Evolutionary conservation across 1,139 yeast genomes (phyloP), one percentile per base, ranked within the genome.

Genomic region (Protomyces macrosporus): DNA sequence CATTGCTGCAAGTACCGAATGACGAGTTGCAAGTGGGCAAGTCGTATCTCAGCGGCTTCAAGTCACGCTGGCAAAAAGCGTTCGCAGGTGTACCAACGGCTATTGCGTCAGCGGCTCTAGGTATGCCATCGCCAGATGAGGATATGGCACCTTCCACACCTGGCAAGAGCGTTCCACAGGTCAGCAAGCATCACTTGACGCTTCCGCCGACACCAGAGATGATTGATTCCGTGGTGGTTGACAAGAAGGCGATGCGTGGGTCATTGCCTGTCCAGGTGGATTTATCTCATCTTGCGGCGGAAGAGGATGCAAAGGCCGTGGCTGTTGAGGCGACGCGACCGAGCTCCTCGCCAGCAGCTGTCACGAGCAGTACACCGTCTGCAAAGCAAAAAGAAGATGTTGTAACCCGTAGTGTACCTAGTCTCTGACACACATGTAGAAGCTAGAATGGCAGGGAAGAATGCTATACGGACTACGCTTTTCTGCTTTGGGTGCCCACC

Each of bases 51-150:
- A 39, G 56, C 34, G 62, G 62, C 55, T 40, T 58, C 62, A 58
- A 58, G 52, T 50, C 62, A 14, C 62, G 62, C 42, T 51, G 40
- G 55, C 53, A 45, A 35, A 50, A 51, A 33, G 56, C 62, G 6
- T 58, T 58, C 40, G 45, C 52, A 2, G 37, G 50, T 0, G 34
- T 34, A 1, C 35, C 56, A 9, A n/a, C 35, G 7, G 4, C 37
- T 3, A 12, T 1, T 32, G 16, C 48, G 9, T 12, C 42, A 12
- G 42, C 6, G 23, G 23, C 23, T 2, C 23, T 23, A 1, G 23
- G 23, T 23, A 23, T 23, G 23, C 23, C 23, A 23, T 23, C 23
- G 23, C 23, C 23, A 23, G 23, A 23, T 23, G 23, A 23, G 23
- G 23, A 23, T 10, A 23, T 12, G 12, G 33, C 30, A 23, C 9